Percentiles rank a stretch among this genome's conserved stretches.
These are phyloP conservation scores for Coriaria nepalensis DNA, from an alignment of 306 rosid species.

Conservation along the genomic window DNA sequence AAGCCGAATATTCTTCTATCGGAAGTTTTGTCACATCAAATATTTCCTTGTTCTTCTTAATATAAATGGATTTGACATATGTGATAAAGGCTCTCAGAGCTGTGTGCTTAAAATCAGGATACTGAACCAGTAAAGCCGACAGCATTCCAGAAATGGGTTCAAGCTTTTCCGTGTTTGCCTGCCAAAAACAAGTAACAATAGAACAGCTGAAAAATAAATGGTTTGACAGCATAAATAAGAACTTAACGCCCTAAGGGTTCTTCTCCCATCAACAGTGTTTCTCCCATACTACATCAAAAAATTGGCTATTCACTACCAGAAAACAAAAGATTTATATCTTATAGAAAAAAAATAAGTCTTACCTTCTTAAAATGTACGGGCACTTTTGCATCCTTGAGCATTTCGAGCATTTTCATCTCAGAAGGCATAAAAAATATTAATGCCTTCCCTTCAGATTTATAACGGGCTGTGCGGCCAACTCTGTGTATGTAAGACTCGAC, in stretches of 20 bases:
- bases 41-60: constrained; percentile 74
- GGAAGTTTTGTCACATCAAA: constrained; percentile 70
- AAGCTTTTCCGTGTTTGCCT: constrained; percentile 51
- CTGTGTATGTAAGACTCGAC: constrained; percentile 82
- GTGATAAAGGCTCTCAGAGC: constrained; percentile 77
- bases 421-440: constrained; percentile 73
- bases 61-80: constrained; percentile 55
- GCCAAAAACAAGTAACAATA: constrained; percentile 14
- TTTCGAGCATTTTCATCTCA: constrained; percentile 69
- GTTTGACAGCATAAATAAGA: too few species aligned
- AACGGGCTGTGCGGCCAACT: constrained; percentile 97
- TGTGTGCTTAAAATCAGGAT: constrained; percentile 50
- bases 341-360: neutral
- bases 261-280: too few species aligned
- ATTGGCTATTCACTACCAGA: neutral
- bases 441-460: constrained; percentile 61
- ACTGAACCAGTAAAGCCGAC: constrained; percentile 64
- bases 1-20: constrained; percentile 58
- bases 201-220: neutral
- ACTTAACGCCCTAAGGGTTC: too few species aligned
- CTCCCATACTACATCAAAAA: too few species aligned
- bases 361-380: constrained; percentile 68
- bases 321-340: neutral
- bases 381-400: constrained; percentile 51
- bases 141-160: constrained; percentile 64